Evolutionary conservation across 73 alveolate genomes (phyloP), one percentile per base, ranked within the genome.

Genomic region (Stentor roeselii): DNA sequence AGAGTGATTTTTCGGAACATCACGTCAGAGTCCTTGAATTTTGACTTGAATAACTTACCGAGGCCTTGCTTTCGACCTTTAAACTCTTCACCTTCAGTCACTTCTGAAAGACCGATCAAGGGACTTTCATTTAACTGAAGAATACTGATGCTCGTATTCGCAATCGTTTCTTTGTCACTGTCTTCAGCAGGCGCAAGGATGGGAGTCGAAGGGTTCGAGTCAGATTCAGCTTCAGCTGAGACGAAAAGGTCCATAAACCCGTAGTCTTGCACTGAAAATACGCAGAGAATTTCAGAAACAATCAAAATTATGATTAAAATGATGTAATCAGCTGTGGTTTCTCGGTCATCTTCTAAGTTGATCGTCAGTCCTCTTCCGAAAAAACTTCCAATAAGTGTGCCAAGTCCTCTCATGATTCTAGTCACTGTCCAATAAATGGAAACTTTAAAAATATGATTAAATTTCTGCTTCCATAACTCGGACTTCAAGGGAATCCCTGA

Each of bases 1-100:
- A 82, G 60, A 0, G 30, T 11, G 61, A 42, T 60, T 61, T 60
- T 59, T 42, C 88, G 11, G 39, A 59, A 32, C 4, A 59, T 15
- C 11, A 82, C 88, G 3, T 60, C 15, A 30, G 15, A 35, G 31
- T 76, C 88, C 60, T 37, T 82, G 3, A 15, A 82, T 14, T 34
- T 59, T 31, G 84, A 75, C 75, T 82, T 60, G 39, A 4, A 39
- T 4, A 82, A 38, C 76, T 60, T 61, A 11, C 88, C 88, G 0
- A 82, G 75, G 30, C 88, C 88, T 30, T 82, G 35, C 37, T 82
- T 82, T 61, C 61, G 58, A 6, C 36, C 82, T 3, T 14, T 3
- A 39, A 35, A 27, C 21, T 39, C 86, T 6, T 78, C 86, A 27
- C 82, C 82, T 4, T 35, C 15, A 0, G 38, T 39, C 3, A 78